These are phyloP conservation scores for Phaeosphaeria sp. DNA, from an alignment of 2,329 filamentous ascomycete species.

Conservation along the genomic window DNA sequence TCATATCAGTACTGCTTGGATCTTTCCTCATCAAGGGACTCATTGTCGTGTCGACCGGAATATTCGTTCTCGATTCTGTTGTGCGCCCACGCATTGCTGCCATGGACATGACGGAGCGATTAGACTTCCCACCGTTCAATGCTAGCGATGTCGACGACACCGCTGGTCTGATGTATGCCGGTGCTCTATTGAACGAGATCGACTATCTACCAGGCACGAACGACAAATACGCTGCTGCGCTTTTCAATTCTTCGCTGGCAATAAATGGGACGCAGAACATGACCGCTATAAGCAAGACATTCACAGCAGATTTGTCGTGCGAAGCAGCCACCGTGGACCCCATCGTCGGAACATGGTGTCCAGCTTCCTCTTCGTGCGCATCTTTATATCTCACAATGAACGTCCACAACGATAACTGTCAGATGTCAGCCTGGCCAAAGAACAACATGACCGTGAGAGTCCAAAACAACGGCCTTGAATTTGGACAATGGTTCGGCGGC, in stretches of 20 bases:
- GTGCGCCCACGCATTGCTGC: not conserved
- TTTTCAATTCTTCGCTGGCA: not conserved
- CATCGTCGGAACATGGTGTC: not conserved
- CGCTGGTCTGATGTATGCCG: not conserved
- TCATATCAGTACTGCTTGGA: not conserved
- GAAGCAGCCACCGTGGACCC: not conserved
- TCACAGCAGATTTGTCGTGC: constrained; percentile 1
- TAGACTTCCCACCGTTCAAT: not conserved
- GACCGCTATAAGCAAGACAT: not conserved
- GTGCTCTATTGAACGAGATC: not conserved
- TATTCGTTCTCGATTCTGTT: not conserved
- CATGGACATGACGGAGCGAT: not conserved
- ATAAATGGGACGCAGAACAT: not conserved
- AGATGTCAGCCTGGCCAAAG: not conserved
- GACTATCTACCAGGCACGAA: constrained; percentile 2
- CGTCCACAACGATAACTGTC: not conserved
- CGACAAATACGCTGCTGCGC: not conserved
- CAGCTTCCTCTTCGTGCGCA: not conserved
- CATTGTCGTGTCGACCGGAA: not conserved
- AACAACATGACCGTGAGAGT: not conserved
- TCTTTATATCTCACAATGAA: not conserved
- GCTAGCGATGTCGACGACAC: not conserved
- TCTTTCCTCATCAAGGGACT: not conserved
- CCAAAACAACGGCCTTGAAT: not conserved
- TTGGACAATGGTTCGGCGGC: not conserved